Evolutionary conservation across 2,329 filamentous ascomycete genomes (phyloP), one percentile per base, ranked within the genome.

Genomic region (Fusarium sp.): DNA sequence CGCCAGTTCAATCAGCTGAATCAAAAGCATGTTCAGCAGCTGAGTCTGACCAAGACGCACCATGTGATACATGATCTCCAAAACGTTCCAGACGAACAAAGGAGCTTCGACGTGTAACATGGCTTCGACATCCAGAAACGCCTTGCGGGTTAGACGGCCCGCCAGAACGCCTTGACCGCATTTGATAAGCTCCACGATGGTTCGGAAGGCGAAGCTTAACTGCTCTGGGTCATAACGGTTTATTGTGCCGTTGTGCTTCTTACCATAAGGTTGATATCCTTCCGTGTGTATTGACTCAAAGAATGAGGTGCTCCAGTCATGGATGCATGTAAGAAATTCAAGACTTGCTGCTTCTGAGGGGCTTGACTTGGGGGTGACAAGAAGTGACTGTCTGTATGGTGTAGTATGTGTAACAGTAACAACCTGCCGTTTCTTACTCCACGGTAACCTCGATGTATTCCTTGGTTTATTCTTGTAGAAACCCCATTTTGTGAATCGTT

Each of bases 401-500:
- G 10, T n/a, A 13, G 27, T 25, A 5, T 37, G 18, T 8, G 11
- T 14, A 4, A 13, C 13, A 25, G 11, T 14, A 4, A 13, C 13
- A 25, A 17, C 9, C 6, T 21, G 15, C n/a, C 15, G 6, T 2
- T 17, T 14, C 13, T 25, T 15, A n/a, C 7, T 20, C 21, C 39
- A 33, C 3, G 23, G 1, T 36, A 33, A 17, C 1, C 3, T 23
- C 7, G 31, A 17, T 3, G 21, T 14, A 29, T 17, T 39, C 17
- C 54, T 52, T 4, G 17, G 45, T 25, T 43, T 65, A 17, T 59
- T 65, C 42, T 66, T 66, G 8, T 17, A 48, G 23, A 66, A 61
- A 0, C 61, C 63, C 63, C 61, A 65, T 46, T 65, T 65, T 18
- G 63, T 56, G 17, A 66, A 65, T 1, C 63, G 36, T 11, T 59